Conservation (phyloP, 768 basidiomycete species). For the Collybia sp. region DNA sequence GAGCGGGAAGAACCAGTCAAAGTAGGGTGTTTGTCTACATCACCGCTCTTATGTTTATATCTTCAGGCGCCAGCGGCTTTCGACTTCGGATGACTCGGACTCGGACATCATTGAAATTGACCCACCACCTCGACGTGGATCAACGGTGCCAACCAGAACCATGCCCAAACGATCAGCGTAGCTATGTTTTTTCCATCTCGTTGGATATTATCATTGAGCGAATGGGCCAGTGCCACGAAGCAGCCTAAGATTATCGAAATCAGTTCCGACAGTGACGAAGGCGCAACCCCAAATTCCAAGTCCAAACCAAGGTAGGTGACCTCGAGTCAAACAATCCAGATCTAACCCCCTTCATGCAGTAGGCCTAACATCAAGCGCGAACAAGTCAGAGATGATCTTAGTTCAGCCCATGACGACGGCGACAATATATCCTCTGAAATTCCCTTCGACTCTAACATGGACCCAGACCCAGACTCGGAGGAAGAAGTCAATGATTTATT, state of each 20-base stretch:
- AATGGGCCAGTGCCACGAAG: conserved; percentile 30
- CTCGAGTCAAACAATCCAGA: not conserved
- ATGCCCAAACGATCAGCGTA: conserved; percentile 60
- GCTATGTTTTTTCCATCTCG: conserved; percentile 15
- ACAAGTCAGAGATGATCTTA: conserved; percentile 17
- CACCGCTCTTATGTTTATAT: not conserved
- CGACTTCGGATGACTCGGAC: conserved; percentile 40
- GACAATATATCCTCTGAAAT: conserved; percentile 14
- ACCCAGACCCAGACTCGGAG: conserved; percentile 43
- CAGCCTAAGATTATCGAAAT: conserved; percentile 31
- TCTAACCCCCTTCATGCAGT: too few species aligned
- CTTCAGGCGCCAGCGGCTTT: conserved; percentile 50
- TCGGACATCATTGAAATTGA: conserved; percentile 33
- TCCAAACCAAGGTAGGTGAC: conserved; percentile 9
- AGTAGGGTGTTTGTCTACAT: conserved; percentile 26
- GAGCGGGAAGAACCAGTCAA: conserved; percentile 29
- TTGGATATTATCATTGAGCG: not conserved
- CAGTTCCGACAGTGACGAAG: conserved; percentile 34
- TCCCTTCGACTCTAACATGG: conserved; percentile 48
- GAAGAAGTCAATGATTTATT: conserved; percentile 49
- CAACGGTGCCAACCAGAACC: conserved; percentile 40
- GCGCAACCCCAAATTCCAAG: conserved; percentile 12
- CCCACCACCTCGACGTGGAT: conserved; percentile 26
- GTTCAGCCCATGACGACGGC: conserved; percentile 32
- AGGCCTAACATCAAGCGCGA: too few species aligned